Evolutionary conservation across 306 rosid genomes (phyloP).

Genomic region (Sphenostylis stenocarpa): DNA sequence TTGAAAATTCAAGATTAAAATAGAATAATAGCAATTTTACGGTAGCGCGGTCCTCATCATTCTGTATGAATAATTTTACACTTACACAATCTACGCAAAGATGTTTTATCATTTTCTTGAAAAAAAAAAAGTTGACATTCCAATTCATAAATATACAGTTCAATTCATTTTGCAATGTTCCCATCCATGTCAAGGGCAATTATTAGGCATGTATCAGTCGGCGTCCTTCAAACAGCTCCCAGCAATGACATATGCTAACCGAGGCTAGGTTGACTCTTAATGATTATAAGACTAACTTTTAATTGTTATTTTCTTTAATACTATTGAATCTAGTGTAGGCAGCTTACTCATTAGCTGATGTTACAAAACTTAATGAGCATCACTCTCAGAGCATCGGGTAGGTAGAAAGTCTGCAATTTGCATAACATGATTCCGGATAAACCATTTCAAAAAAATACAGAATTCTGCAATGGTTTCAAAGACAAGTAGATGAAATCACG

Average conservation of each 20-base stretch:
- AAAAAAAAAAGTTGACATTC: not conserved
- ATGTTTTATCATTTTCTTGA: not conserved
- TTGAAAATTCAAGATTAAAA: too few relatives aligned
- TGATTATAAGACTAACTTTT: not conserved
- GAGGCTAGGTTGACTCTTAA: not conserved
- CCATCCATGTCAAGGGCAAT: not conserved
- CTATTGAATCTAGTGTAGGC: not conserved
- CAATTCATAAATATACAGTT: not conserved
- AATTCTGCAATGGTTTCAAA: slow-evolving; percentile 26
- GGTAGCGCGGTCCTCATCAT: too few relatives aligned
- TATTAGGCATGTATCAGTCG: not conserved
- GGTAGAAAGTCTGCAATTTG: not conserved
- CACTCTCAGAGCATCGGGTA: not conserved
- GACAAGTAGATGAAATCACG: slow-evolving; percentile 34
- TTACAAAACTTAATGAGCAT: not conserved
- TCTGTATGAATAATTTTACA: not conserved
- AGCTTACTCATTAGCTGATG: not conserved
- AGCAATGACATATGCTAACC: not conserved
- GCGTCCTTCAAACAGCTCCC: not conserved
- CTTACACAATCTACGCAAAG: not conserved
- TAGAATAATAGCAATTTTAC: too few relatives aligned
- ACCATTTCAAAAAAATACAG: slow-evolving; percentile 10
- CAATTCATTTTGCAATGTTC: not conserved
- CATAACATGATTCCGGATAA: not conserved
- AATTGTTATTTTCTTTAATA: not conserved